Evolutionary conservation across 441 rosid genomes (phyloP).

Genomic region (Syzygium malaccense): DNA sequence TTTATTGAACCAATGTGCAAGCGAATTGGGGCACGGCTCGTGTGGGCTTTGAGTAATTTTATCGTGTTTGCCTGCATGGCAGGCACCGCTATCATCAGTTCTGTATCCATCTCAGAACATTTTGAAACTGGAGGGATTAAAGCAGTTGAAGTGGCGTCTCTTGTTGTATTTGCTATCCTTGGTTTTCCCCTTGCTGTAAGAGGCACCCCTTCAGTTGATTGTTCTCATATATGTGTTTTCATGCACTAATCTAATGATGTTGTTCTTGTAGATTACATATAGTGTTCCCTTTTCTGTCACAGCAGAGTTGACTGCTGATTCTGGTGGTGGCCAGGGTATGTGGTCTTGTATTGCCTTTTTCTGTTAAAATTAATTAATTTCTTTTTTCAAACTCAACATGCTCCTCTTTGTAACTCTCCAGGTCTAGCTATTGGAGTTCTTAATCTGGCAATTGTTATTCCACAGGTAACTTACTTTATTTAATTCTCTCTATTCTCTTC

Average conservation of each 20-base stretch:
- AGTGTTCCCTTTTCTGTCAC: slow-evolving; percentile 94
- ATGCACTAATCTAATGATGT: not conserved
- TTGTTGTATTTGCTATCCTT: slow-evolving; percentile 77
- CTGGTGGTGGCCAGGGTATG: slow-evolving; percentile 96
- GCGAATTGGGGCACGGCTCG: slow-evolving; percentile 64
- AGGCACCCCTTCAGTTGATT: not conserved
- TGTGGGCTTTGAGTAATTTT: slow-evolving; percentile 89
- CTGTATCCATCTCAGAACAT: slow-evolving; percentile 44
- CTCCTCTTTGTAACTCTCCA: slow-evolving; percentile 17
- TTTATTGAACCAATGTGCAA: slow-evolving; percentile 85
- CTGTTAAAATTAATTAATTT: not conserved
- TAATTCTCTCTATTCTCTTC: not conserved
- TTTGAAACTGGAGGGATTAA: slow-evolving; percentile 53
- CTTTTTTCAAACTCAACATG: not conserved
- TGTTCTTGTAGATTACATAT: slow-evolving; percentile 63
- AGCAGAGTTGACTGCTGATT: slow-evolving; percentile 89
- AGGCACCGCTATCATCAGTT: slow-evolving; percentile 66
- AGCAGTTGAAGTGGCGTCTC: slow-evolving; percentile 58
- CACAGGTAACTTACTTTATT: slow-evolving; percentile 41
- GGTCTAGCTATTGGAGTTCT: slow-evolving; percentile 96
- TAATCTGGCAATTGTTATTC: slow-evolving; percentile 89
- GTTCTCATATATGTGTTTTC: not conserved
- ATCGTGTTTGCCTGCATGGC: slow-evolving; percentile 86
- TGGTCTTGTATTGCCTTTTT: slow-evolving; percentile 5
- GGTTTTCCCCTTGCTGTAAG: slow-evolving; percentile 98